phyloP scores from a whole-genome alignment of 768 basidiomycete species.

The Royoungia palumana region DNA sequence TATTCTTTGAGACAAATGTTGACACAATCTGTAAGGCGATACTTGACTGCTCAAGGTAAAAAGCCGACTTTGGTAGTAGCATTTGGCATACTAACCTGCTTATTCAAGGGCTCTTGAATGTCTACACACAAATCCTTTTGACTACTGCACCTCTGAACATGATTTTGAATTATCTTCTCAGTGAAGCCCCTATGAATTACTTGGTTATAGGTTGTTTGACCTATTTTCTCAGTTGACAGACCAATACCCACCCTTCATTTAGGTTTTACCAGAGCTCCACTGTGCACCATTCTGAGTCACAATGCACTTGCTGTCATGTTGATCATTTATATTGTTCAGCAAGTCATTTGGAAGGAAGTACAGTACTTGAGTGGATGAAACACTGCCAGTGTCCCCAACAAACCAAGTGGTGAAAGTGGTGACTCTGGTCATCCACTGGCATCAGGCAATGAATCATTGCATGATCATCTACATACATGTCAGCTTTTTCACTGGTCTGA shows the following conservation, averaged over 20 bases:
- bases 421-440: neutral
- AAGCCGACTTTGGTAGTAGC: neutral
- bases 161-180: conserved; percentile 25
- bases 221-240: conserved; percentile 16
- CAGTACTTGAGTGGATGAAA: conserved; percentile 11
- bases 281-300: conserved; percentile 28
- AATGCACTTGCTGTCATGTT: conserved; percentile 19
- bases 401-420: neutral
- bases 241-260: conserved; percentile 25
- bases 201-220: neutral
- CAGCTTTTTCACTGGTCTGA: conserved; percentile 15
- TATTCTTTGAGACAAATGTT: neutral
- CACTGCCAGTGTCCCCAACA: conserved; percentile 5
- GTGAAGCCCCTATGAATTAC: conserved; percentile 4
- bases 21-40: conserved; percentile 15
- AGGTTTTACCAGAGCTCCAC: conserved; percentile 25
- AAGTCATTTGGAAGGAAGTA: conserved; percentile 19
- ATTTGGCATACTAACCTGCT: neutral
- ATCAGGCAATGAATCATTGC: neutral
- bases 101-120: conserved; percentile 19
- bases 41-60: conserved; percentile 21
- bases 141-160: conserved; percentile 22
- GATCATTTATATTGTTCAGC: conserved; percentile 22
- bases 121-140: conserved; percentile 23
- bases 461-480: neutral